A percentile compares a stretch with the other conserved stretches of the same genome.
These are phyloP conservation scores for Diaporthe sp. DNA, from an alignment of 2,329 filamentous ascomycete genomes.

Conservation along the genomic window DNA sequence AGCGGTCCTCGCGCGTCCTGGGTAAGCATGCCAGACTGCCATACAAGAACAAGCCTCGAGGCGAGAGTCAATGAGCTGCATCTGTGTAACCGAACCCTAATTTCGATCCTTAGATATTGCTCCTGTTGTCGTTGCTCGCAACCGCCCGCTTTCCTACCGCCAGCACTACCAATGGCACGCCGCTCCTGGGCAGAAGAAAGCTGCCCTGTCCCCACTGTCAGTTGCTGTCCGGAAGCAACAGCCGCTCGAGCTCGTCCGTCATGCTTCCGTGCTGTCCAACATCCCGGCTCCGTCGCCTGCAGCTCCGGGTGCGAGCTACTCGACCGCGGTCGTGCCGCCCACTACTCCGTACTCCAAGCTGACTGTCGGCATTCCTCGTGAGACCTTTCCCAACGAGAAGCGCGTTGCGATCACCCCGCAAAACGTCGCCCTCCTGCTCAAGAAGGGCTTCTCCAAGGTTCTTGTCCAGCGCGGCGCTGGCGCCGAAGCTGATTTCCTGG, in stretches of 20 bases:
- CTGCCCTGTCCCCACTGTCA: slow-evolving; percentile 36
- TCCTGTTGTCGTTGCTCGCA: slow-evolving; percentile 11
- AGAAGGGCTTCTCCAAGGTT: slow-evolving; percentile 84
- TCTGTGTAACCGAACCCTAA: slow-evolving; percentile 4
- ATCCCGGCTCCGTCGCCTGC: slow-evolving; percentile 38
- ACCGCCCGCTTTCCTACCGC: slow-evolving; percentile 32
- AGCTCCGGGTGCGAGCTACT: slow-evolving; percentile 45
- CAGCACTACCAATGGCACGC: slow-evolving; percentile 52
- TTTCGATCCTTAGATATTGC: slow-evolving; percentile 15
- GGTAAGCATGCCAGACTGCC: slow-evolving; percentile 34
- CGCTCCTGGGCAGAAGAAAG: slow-evolving; percentile 44
- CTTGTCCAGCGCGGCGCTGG: slow-evolving; percentile 87
- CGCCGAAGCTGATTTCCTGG: slow-evolving; percentile 78
- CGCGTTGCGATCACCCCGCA: slow-evolving; percentile 87
- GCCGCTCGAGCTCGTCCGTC: slow-evolving; percentile 51
- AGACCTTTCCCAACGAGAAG: slow-evolving; percentile 82
- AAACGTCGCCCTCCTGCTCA: slow-evolving; percentile 83
- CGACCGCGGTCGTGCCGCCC: slow-evolving; percentile 52
- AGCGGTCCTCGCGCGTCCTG: slow-evolving; percentile 33
- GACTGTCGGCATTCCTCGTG: slow-evolving; percentile 81
- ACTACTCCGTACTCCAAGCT: slow-evolving; percentile 76
- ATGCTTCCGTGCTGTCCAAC: slow-evolving; percentile 49
- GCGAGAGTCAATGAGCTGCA: background rate
- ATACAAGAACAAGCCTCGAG: background rate
- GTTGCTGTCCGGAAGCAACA: slow-evolving; percentile 41